Evolutionary conservation across 164 flowering plant species (phyloP), one percentile per base, ranked within the genome.

Genomic region (Annona squamosa): DNA sequence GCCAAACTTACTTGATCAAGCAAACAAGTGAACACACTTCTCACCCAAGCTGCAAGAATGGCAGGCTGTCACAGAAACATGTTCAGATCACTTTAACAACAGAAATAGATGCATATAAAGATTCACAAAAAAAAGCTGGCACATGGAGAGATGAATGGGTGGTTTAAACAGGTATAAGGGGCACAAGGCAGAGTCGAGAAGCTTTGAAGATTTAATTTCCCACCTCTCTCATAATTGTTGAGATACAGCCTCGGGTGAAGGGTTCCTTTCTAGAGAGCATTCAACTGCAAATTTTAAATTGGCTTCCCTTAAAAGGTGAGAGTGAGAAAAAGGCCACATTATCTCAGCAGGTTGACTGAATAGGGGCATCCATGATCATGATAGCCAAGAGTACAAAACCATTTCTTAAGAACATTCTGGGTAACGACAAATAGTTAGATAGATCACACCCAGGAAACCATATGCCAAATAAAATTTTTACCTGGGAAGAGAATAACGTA

Each of bases 401-500:
- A 26, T 26, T 26, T 26, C 37, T 26, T 26, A 26, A 26, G 37
- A 26, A 26, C 37, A 26, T 26, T 26, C 37, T 26, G 37, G 37
- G 37, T 26, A 26, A 26, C 37, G 1, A 26, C 37, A 26, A 26
- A 26, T 26, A 26, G 37, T 26, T 26, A 26, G 37, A 26, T 26
- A 26, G 37, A 26, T 26, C 37, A 52, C 13, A 52, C 59, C 59
- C 59, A 52, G 13, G 59, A 52, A 52, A 52, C 13, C 13, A 52
- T 52, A 9, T 10, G 7, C 9, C 9, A 52, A 52, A 52, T 10
- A 16, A 10, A 52, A 52, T 17, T 18, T 76, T 78, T 76, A 93
- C 98, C 88, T 90, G 99, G 77, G 96, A 85, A 46, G 99, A 90
- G 79, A 96, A 87, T 82, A 93, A 78, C 65, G 87, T 88, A 82